Base-by-base conservation (phyloP, 192 early-diverging fungal genomes). In the Coemansia sp. region DNA sequence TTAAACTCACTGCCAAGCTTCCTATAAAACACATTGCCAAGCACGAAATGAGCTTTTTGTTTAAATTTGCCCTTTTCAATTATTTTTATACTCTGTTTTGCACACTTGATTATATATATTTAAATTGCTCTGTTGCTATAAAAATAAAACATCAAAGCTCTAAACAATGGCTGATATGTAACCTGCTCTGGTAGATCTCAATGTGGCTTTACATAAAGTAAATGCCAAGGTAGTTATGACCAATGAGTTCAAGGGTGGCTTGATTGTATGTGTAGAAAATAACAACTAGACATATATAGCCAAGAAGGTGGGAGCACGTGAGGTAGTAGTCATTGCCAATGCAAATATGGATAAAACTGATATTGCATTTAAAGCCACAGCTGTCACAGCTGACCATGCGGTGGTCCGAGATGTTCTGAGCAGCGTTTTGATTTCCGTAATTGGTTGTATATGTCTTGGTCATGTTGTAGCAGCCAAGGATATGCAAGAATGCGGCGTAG, bases 211-310 rank as follows among this genome's bases (percentile, higher is more conserved):
- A 32, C n/a, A 56, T 10, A 25, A 17, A n/a, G 21, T 22, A 3
- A 22, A 41, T 14, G 14, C 35, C 17, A 41, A 41, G 37, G 22
- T 19, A 10, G 11, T 14, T 22, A 38, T 41, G 21, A 22, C 56
- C n/a, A 22, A 38, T 11, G 3, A 7, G 49, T 53, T 55, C 12
- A 39, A 23, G 9, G 51, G 38, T 6, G 62, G 62, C 2, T 21
- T 63, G 11, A 54, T 54, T 19, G 51, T 39, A 12, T 12, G 19
- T 15, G 62, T 63, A 6, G n/a, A 63, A 27, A 63, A 21, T 27
- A 23, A 12, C 22, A 22, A 55, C 5, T 38, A 63, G 25, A 52
- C 62, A 5, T 4, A 4, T 2, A 45, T 63, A 9, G 62, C 62
- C 38, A 52, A 63, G 22, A 32, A 24, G 19, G 10, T 25, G 12